Evolutionary conservation across 495 filamentous ascomycete species (phyloP).

Genomic region (Geoglossum glabrum): DNA sequence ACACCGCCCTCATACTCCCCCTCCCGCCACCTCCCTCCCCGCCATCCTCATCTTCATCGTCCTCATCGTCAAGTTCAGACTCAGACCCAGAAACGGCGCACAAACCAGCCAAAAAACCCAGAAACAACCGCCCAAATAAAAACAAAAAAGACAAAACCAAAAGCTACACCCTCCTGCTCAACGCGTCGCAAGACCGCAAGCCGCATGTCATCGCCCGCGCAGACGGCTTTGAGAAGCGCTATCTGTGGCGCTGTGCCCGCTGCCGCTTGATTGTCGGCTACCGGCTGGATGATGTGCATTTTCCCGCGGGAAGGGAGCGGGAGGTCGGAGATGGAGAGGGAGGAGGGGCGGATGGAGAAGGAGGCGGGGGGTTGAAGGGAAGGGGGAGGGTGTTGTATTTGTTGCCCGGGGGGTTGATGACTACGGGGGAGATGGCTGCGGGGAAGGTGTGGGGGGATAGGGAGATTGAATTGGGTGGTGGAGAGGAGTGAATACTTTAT

Average conservation of each 20-base stretch:
- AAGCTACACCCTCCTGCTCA: slow-evolving; percentile 30
- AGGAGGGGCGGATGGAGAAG: not conserved
- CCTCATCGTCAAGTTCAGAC: not conserved
- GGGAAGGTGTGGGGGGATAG: slow-evolving; percentile 10
- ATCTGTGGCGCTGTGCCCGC: slow-evolving; percentile 36
- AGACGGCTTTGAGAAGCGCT: slow-evolving; percentile 57
- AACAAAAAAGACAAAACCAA: slow-evolving; percentile 1
- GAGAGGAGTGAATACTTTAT: not conserved
- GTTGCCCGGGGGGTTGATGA: slow-evolving; percentile 15
- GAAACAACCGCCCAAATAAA: not conserved
- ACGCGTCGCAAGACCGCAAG: slow-evolving; percentile 26
- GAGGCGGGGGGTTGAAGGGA: slow-evolving; percentile 11
- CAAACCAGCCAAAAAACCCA: not conserved
- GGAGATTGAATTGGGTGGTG: slow-evolving; percentile 1
- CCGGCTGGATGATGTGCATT: slow-evolving; percentile 26
- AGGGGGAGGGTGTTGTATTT: slow-evolving; percentile 5
- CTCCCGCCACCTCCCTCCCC: slow-evolving; percentile 10
- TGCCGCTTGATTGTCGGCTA: slow-evolving; percentile 49
- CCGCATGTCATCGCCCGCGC: slow-evolving; percentile 35
- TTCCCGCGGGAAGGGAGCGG: slow-evolving; percentile 12
- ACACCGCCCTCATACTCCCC: slow-evolving; percentile 18
- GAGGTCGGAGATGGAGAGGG: not conserved
- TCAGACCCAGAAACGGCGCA: slow-evolving; percentile 1
- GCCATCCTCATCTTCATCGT: not conserved
- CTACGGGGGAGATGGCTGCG: slow-evolving; percentile 17